Conservation (phyloP, 1,139 yeast genomes). For the Candida dubliniensis region DNA sequence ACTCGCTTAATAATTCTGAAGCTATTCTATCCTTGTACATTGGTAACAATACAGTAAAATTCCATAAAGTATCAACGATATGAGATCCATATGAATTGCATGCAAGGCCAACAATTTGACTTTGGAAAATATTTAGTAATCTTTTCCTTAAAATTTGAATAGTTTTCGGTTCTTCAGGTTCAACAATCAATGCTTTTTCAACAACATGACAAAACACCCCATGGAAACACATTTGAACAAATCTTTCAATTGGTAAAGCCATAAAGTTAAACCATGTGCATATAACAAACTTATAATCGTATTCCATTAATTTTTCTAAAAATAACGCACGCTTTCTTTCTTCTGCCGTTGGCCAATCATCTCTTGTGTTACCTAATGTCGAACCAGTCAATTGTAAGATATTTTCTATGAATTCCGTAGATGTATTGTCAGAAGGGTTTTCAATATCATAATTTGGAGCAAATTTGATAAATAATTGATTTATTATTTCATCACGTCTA, state of each 20-base stretch:
- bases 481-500: conserved; percentile 63
- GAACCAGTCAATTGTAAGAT: conserved; percentile 64
- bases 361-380: conserved; percentile 77
- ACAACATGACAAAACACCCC: conserved; percentile 89
- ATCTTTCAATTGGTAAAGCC: conserved; percentile 55
- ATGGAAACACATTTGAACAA: conserved; percentile 75
- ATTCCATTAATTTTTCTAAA: conserved; percentile 67
- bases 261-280: conserved; percentile 62
- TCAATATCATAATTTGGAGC: conserved; percentile 46
- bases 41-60: conserved; percentile 71
- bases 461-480: conserved; percentile 58
- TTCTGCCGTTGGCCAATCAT: conserved; percentile 90
- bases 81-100: conserved; percentile 93
- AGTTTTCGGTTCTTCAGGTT: conserved; percentile 44
- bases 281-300: conserved; percentile 58
- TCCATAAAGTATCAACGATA: conserved; percentile 82
- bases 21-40: conserved; percentile 88
- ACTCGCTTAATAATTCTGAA: conserved; percentile 57
- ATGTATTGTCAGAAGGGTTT: conserved; percentile 37
- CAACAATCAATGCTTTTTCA: conserved; percentile 54
- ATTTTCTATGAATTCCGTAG: conserved; percentile 61
- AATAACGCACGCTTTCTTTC: conserved; percentile 81
- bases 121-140: conserved; percentile 63
- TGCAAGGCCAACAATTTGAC: conserved; percentile 56
- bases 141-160: conserved; percentile 63